Percentiles rank a stretch among this genome's conserved stretches.
Evolutionary conservation across 306 rosid genomes (phyloP).

Genomic region (Albizia julibrissin): DNA sequence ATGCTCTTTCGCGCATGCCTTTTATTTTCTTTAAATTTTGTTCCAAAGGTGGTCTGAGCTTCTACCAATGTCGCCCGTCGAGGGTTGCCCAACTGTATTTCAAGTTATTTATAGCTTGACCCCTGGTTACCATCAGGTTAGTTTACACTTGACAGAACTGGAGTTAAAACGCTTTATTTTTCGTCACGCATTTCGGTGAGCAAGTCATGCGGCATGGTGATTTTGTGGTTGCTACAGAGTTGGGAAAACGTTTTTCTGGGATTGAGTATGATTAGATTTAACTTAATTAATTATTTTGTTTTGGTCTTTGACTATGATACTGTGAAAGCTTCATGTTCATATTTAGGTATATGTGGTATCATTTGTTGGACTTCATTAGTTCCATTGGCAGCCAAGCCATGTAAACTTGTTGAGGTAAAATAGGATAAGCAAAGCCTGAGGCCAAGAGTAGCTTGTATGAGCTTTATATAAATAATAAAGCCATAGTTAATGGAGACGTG

Average conservation of each 20-base stretch:
- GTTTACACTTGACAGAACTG: slow-evolving; percentile 37
- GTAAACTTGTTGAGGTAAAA: not conserved
- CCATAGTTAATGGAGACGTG: slow-evolving; percentile 10
- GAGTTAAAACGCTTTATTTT: not conserved
- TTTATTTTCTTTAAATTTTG: not conserved
- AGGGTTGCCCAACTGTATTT: slow-evolving; percentile 89
- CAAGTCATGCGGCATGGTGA: not conserved
- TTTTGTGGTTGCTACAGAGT: not conserved
- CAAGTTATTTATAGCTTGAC: slow-evolving; percentile 79
- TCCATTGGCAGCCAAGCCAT: slow-evolving; percentile 14
- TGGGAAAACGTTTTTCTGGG: not conserved
- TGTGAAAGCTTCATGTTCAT: slow-evolving; percentile 4
- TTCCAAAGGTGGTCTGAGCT: slow-evolving; percentile 83
- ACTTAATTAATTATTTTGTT: not conserved
- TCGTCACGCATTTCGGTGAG: slow-evolving; percentile 4
- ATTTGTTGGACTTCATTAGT: slow-evolving; percentile 7
- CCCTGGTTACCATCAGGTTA: slow-evolving; percentile 91
- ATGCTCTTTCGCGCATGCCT: not conserved
- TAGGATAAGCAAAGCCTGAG: not conserved
- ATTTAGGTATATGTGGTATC: not conserved
- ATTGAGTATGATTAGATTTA: not conserved
- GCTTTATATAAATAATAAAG: no score
- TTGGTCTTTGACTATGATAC: not conserved
- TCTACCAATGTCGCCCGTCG: slow-evolving; percentile 82
- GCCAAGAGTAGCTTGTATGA: no score